Conservation (phyloP, 1,139 yeast genomes). For the Nematodospora anomalae region DNA sequence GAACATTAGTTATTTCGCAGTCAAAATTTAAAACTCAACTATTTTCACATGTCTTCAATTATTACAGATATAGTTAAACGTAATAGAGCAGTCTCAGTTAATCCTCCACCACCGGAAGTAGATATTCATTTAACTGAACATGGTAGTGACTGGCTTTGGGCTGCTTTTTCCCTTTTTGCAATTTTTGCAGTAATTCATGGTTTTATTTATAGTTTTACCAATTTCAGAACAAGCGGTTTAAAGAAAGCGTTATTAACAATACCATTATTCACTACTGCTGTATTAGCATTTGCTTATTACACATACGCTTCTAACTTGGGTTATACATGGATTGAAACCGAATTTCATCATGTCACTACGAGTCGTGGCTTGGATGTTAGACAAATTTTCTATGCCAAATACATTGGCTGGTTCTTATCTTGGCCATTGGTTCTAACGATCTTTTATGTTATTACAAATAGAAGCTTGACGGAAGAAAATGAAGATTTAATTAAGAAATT, state of each 20-base stretch:
- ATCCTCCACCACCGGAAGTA: conserved; percentile 40
- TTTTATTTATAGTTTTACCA: conserved; percentile 37
- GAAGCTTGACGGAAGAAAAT: conserved; percentile 19
- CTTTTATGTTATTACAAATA: conserved; percentile 46
- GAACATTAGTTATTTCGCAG: too few species aligned
- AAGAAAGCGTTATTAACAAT: conserved; percentile 46
- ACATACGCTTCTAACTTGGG: conserved; percentile 71
- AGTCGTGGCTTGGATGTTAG: conserved; percentile 44
- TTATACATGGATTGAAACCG: conserved; percentile 53
- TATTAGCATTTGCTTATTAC: conserved; percentile 54
- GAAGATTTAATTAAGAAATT: conserved; percentile 24
- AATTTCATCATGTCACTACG: conserved; percentile 50
- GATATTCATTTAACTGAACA: conserved; percentile 56
- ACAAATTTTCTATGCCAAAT: conserved; percentile 66
- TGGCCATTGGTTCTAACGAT: conserved; percentile 55
- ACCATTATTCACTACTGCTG: conserved; percentile 47
- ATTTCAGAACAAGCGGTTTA: conserved; percentile 28
- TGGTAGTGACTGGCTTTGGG: conserved; percentile 75
- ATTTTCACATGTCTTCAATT: conserved; percentile 1
- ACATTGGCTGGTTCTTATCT: conserved; percentile 66
- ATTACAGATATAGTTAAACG: conserved; percentile 13
- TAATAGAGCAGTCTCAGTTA: conserved; percentile 52
- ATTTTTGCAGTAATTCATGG: conserved; percentile 43
- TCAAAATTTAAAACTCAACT: too few species aligned
- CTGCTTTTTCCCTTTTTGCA: conserved; percentile 55